Percentiles rank a stretch among this genome's conserved stretches.
Conservation (phyloP, 768 basidiomycete species). For the Agrocybe pediades region DNA sequence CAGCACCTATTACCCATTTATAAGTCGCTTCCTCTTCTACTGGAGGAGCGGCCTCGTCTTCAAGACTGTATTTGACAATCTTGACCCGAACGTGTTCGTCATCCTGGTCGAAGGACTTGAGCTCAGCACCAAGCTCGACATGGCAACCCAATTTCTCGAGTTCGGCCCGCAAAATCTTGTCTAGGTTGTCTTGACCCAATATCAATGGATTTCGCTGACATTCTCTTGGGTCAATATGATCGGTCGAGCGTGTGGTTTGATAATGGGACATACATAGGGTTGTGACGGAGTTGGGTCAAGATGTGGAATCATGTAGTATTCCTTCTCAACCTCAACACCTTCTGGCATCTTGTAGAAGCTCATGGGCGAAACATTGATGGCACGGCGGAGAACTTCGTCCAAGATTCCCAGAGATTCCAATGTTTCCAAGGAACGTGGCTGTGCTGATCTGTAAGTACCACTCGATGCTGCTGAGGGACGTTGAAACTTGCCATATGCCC, state of each 20-base stretch:
- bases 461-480: not conserved
- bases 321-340: slow-evolving; percentile 23
- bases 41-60: slow-evolving; percentile 8
- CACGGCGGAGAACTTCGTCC: slow-evolving; percentile 31
- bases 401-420: slow-evolving; percentile 38
- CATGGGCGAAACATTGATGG: slow-evolving; percentile 20
- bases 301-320: slow-evolving; percentile 27
- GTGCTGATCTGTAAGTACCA: not conserved
- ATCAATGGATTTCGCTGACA: slow-evolving; percentile 4
- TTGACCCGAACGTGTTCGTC: slow-evolving; percentile 35
- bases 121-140: slow-evolving; percentile 46
- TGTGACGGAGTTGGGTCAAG: slow-evolving; percentile 28
- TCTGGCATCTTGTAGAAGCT: slow-evolving; percentile 35
- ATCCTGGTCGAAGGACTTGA: slow-evolving; percentile 42
- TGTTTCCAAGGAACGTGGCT: slow-evolving; percentile 47
- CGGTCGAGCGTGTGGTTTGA: not conserved
- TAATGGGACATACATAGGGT: slow-evolving; percentile 29
- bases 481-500: slow-evolving; percentile 32
- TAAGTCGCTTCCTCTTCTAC: slow-evolving; percentile 33
- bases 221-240: not conserved
- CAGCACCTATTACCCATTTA: slow-evolving; percentile 43
- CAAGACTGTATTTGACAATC: slow-evolving; percentile 20
- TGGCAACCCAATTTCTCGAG: slow-evolving; percentile 29
- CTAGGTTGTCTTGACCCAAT: slow-evolving; percentile 34
- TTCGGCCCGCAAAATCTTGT: slow-evolving; percentile 33